Conservation (phyloP, 2,329 filamentous ascomycete species). For the Penicillium sp. region DNA sequence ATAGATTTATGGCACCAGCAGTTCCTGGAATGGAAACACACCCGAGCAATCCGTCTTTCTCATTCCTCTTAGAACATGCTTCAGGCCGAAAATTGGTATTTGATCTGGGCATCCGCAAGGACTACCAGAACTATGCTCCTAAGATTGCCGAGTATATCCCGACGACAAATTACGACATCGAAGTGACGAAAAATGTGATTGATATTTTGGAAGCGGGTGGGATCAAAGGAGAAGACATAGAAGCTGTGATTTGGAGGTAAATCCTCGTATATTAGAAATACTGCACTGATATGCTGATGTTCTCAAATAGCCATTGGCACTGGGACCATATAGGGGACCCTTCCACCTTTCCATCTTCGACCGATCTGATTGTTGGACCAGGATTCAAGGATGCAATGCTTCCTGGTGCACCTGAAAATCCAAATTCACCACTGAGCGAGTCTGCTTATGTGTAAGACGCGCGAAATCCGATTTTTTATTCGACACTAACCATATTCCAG, state of each 20-base stretch:
- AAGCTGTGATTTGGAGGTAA: slow-evolving; percentile 23
- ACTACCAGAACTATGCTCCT: slow-evolving; percentile 32
- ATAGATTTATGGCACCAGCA: slow-evolving; percentile 45
- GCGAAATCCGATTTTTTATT: background rate
- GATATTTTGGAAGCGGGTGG: slow-evolving; percentile 29
- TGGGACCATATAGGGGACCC: slow-evolving; percentile 51
- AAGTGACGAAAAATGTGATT: slow-evolving; percentile 28
- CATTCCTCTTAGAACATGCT: slow-evolving; percentile 19
- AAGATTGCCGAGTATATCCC: slow-evolving; percentile 21
- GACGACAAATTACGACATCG: slow-evolving; percentile 19
- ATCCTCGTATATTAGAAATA: background rate
- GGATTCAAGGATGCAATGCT: slow-evolving; percentile 48
- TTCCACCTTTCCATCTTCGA: slow-evolving; percentile 47
- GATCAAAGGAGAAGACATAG: slow-evolving; percentile 21
- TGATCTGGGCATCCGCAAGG: slow-evolving; percentile 38
- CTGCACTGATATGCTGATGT: background rate
- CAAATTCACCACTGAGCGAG: slow-evolving; percentile 44
- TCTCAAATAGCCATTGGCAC: slow-evolving; percentile 27
- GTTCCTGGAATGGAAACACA: slow-evolving; percentile 39
- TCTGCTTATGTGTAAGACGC: slow-evolving; percentile 44
- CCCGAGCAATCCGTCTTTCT: slow-evolving; percentile 9
- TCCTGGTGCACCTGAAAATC: slow-evolving; percentile 51
- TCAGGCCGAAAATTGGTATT: slow-evolving; percentile 27
- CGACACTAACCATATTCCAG: slow-evolving; percentile 19
- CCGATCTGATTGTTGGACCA: slow-evolving; percentile 53